Evolutionary conservation across 768 basidiomycete genomes (phyloP).

Genomic region (Thelephora aurantiotincta): DNA sequence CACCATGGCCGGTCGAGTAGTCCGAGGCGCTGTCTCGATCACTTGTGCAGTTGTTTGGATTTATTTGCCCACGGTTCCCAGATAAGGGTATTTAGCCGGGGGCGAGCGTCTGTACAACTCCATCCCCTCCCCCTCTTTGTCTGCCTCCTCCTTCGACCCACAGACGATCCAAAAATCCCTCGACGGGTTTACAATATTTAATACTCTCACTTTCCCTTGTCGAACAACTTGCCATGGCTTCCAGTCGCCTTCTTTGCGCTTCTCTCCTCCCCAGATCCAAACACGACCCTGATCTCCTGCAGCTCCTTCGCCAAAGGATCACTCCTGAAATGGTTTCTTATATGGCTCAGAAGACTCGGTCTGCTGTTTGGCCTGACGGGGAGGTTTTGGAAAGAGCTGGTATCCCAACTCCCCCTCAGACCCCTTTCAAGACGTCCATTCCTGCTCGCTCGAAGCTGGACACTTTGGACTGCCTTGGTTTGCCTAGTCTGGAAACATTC

Average conservation of each 20-base stretch:
- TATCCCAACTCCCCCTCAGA: constrained; percentile 56
- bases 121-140: background rate
- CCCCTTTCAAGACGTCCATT: constrained; percentile 35
- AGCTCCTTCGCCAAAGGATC: constrained; percentile 66
- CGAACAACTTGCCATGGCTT: constrained; percentile 15
- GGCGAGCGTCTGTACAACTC: background rate
- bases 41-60: background rate
- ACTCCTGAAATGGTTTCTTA: constrained; percentile 77
- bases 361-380: constrained; percentile 50
- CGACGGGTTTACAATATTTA: background rate
- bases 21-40: background rate
- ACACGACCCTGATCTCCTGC: constrained; percentile 73
- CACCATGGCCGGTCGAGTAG: background rate
- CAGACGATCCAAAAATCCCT: background rate
- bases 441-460: constrained; percentile 7
- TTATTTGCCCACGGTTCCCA: background rate
- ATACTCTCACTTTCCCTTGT: background rate
- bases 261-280: constrained; percentile 65
- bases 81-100: background rate
- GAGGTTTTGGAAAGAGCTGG: constrained; percentile 14
- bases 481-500: constrained; percentile 71
- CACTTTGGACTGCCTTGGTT: background rate
- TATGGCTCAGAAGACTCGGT: constrained; percentile 64
- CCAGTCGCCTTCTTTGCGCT: constrained; percentile 45
- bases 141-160: background rate